phyloP scores from a whole-genome alignment of 2,329 filamentous ascomycete species.

The Fusarium buharicum region DNA sequence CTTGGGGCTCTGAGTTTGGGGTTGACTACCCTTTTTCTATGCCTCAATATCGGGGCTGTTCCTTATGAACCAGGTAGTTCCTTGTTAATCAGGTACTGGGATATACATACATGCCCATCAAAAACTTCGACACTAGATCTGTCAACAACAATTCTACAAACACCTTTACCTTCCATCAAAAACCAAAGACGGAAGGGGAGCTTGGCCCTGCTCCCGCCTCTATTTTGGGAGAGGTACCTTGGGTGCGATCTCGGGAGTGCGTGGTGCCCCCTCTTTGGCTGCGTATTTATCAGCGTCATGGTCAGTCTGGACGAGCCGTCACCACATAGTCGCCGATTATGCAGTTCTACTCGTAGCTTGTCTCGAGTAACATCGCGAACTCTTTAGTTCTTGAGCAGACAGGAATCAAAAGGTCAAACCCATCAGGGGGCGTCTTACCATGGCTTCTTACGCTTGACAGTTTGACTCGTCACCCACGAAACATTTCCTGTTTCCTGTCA shows the following conservation, averaged over 20 bases:
- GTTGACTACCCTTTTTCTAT: constrained; percentile 7
- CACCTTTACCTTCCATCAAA: neutral
- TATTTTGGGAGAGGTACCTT: neutral
- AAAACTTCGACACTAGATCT: constrained; percentile 17
- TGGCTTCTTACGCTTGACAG: constrained; percentile 29
- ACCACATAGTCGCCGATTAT: constrained; percentile 20
- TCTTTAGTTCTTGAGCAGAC: constrained; percentile 19
- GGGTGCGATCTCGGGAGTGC: constrained; percentile 6
- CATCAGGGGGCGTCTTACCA: constrained; percentile 26
- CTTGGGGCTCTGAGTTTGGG: constrained; percentile 1
- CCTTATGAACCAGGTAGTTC: constrained; percentile 2
- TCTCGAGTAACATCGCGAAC: constrained; percentile 27
- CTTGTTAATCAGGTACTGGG: constrained; percentile 9
- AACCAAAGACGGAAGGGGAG: neutral
- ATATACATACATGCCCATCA: neutral
- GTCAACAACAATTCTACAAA: neutral
- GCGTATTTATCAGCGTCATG: constrained; percentile 1
- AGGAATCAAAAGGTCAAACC: constrained; percentile 4
- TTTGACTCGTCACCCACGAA: constrained; percentile 26
- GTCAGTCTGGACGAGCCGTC: neutral
- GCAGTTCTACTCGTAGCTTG: constrained; percentile 14
- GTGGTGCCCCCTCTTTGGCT: neutral
- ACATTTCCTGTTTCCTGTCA: constrained; percentile 23
- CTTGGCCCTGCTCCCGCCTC: constrained; percentile 2
- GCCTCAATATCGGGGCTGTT: constrained; percentile 8